Evolutionary conservation across 306 rosid species (phyloP).

Genomic region (Gastrolobium villosum): DNA sequence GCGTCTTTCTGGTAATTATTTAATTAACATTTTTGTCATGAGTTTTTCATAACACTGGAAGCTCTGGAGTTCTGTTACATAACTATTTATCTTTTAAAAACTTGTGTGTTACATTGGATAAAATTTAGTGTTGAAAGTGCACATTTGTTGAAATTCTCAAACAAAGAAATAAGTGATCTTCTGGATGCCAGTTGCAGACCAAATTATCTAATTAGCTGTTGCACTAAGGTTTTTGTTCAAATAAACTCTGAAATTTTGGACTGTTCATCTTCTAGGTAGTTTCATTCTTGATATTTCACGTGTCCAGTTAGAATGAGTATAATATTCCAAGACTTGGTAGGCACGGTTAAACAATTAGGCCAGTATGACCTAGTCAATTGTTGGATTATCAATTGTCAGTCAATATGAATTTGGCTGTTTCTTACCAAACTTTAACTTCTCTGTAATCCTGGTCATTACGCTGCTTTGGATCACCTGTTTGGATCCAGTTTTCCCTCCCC

Average conservation of each 20-base stretch:
- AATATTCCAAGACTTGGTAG: constrained; percentile 3
- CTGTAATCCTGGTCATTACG: background rate
- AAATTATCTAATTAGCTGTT: constrained; percentile 22
- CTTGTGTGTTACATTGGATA: background rate
- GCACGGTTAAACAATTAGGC: constrained; percentile 9
- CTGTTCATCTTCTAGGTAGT: background rate
- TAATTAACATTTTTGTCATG: constrained; percentile 5
- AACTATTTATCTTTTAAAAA: background rate
- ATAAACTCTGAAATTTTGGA: background rate
- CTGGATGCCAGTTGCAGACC: constrained; percentile 14
- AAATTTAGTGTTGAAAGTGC: background rate
- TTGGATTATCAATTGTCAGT: background rate
- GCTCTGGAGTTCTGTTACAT: background rate
- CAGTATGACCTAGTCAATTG: background rate
- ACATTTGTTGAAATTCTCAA: background rate
- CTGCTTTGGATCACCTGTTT: background rate
- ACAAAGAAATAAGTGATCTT: constrained; percentile 1
- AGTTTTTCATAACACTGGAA: constrained; percentile 21
- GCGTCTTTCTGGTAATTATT: constrained; percentile 26
- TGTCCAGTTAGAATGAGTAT: background rate
- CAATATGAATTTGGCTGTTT: background rate
- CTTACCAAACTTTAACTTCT: background rate
- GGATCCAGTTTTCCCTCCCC: constrained; percentile 19
- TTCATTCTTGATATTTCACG: constrained; percentile 17
- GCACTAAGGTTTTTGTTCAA: constrained; percentile 22